These are phyloP conservation scores for Curvularia eragrostidis DNA, from an alignment of 2,329 filamentous ascomycete species.

Conservation along the genomic window DNA sequence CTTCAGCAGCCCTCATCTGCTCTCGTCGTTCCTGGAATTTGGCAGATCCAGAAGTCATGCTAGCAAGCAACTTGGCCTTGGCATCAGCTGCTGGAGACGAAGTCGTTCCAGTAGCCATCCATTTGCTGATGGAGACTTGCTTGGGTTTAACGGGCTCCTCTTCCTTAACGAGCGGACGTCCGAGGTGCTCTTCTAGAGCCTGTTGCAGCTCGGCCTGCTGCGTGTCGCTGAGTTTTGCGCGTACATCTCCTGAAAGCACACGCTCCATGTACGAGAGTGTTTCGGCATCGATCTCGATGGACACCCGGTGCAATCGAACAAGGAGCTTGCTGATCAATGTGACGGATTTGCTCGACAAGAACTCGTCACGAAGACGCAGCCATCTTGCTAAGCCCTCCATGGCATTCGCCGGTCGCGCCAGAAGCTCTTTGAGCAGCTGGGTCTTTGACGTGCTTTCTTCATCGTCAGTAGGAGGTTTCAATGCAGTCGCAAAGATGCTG, in stretches of 20 bases:
- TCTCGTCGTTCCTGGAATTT: conserved; percentile 41
- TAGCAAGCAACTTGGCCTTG: conserved; percentile 41
- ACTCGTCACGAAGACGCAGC: conserved; percentile 87
- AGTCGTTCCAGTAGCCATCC: conserved; percentile 45
- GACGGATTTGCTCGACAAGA: conserved; percentile 82
- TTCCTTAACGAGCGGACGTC: conserved; percentile 44
- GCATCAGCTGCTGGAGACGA: conserved; percentile 26
- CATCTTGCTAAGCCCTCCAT: conserved; percentile 79
- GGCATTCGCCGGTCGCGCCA: conserved; percentile 69
- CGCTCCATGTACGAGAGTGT: conserved; percentile 69
- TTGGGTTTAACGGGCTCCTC: conserved; percentile 47
- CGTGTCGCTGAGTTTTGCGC: conserved; percentile 79
- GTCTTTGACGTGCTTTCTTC: conserved; percentile 50
- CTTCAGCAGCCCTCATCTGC: conserved; percentile 29
- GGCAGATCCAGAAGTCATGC: conserved; percentile 36
- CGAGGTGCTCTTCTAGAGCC: conserved; percentile 63
- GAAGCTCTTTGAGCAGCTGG: conserved; percentile 59
- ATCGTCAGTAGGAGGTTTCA: conserved; percentile 53
- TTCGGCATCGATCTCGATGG: conserved; percentile 70
- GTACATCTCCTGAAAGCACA: conserved; percentile 68
- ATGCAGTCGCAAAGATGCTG: conserved; percentile 77
- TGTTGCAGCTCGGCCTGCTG: conserved; percentile 83
- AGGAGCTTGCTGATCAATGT: conserved; percentile 85
- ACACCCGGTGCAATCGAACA: conserved; percentile 76
- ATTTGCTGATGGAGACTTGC: conserved; percentile 52